Evolutionary conservation across 164 flowering plant species (phyloP), one percentile per base, ranked within the genome.

Genomic region (Nymphaea thermarum): DNA sequence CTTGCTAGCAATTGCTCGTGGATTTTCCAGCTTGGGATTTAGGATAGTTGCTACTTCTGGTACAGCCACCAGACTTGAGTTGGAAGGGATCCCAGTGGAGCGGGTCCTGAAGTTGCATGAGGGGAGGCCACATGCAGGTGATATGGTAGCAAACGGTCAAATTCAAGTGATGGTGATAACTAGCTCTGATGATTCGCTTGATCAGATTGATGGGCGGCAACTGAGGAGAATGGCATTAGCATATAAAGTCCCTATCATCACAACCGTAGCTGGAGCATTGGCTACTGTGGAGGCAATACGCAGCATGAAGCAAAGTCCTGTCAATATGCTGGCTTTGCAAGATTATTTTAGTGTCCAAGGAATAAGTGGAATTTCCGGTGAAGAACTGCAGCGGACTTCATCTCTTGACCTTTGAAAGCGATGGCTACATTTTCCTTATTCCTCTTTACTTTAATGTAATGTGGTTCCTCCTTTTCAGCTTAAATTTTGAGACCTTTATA

Each of bases 151-250:
- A 4, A 91, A 91, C 75, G 90, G 93, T 62, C 81, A 86, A 61
- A 88, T 94, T 76, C 92, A 90, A 71, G 71, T 94, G 77, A 87
- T 91, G 95, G 87, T 94, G 72, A 87, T 94, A 59, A 90, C 98
- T n/a, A 94, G 96, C 77, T 91, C 98, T 2, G 91, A 85, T n/a
- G 99, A 94, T 70, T 69, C 74, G 10, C 80, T 85, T 72, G 97
- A 93, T 73, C 86, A 85, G 76, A 83, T 83, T 66, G 99, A 91
- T 70, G 96, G 98, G 8, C 73, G 87, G 66, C 78, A 78, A 65
- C 82, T 91, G 72, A 85, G 98, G 78, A 83, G 97, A 71, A 90
- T 87, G 97, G 97, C 93, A 53, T 89, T 94, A 68, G 82, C 90
- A 11, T 88, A 90, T 79, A 88, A 87, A 76, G 82, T 91, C 70